Base-by-base conservation (phyloP, 2,329 filamentous ascomycete genomes). In the Zalaria obscura region DNA sequence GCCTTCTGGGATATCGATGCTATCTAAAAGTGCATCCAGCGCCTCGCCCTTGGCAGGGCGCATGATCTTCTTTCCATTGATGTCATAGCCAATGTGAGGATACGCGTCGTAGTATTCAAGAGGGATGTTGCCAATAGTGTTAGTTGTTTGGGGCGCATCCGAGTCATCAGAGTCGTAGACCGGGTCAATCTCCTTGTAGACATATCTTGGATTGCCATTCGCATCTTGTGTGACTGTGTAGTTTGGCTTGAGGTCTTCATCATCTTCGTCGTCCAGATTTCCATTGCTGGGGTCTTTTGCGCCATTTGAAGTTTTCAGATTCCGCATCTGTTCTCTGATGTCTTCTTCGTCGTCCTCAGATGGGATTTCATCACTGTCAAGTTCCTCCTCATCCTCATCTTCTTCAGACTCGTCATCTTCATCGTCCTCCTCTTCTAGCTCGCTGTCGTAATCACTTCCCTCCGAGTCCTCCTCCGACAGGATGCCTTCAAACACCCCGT, bases 21-120 rank as follows among this genome's bases (percentile, higher is more conserved):
- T 95, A 55, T 98, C 89, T 6, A 98, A 71, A 35, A 98, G 72
- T 8, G 87, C 86, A 68, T 98, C 91, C 28, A 98, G 68, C 31
- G 91, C 91, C 59, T 94, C 83, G 40, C 89, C 89, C 51, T 87
- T 89, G 3, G 93, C 91, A 5, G 91, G 91, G 40, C 91, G 82
- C 79, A 94, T 84, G 49, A 98, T 94, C 63, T 84, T 93, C 73
- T 93, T 95, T 61, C 91, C 91, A 61, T 98, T 93, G 67, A 98
- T 96, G 55, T 95, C 85, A 65, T 98, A 98, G 45, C 91, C 91
- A 58, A 98, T 95, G 60, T 98, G 91, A 39, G 91, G 91, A 59
- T 95, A 98, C 31, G 85, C 83, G 60, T 98, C 91, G 68, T 98
- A 98, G 65, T 94, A 96, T 3, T 83, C 82, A 39, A 96, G 68